Evolutionary conservation across 2,329 filamentous ascomycete species (phyloP), one percentile per base, ranked within the genome.

Genomic region (Aspergillus transmontanensis): DNA sequence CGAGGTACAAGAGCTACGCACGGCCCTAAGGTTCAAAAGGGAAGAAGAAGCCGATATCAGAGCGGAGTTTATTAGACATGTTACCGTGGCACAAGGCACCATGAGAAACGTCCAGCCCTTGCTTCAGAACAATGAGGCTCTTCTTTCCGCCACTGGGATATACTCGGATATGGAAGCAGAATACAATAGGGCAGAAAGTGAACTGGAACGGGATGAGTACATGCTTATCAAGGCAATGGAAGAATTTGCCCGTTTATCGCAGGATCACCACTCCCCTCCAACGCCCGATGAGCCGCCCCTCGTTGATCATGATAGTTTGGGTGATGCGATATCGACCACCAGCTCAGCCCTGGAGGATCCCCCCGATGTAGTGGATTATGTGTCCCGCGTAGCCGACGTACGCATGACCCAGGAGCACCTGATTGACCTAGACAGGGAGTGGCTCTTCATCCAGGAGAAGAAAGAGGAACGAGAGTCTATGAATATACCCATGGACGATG

Each of bases 171-270:
- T 72, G 43, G 74, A 76, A 59, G 60, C 64, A 26, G 65, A 64
- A 12, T 73, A 73, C 48, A 62, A 71, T 28, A 45, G 67, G n/a
- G 58, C 65, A 4, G 74, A 76, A 58, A 68, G 72, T 23, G 63
- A 68, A n/a, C 57, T 76, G 39, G 68, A 68, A 48, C 61, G 63
- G n/a, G 61, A 70, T n/a, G 73, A 76, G 50, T 70, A 67, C 36
- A 39, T 57, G 16, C 65, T 76, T n/a, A 61, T 62, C 21, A 61
- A 66, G 34, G 64, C 61, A 43, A 71, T 65, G 58, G 66, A 60
- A 53, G 64, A 36, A n/a, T 62, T 75, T 12, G 60, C 63, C 16
- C 41, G 34, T 9, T 50, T 59, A 1, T 54, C 69, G 16, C 36
- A 32, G 23, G 58, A 51, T 2, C 39, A 45, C 1, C 46, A 45